Base-by-base conservation (phyloP, 805 yeast species). In the Saccharomycopsis malanga region DNA sequence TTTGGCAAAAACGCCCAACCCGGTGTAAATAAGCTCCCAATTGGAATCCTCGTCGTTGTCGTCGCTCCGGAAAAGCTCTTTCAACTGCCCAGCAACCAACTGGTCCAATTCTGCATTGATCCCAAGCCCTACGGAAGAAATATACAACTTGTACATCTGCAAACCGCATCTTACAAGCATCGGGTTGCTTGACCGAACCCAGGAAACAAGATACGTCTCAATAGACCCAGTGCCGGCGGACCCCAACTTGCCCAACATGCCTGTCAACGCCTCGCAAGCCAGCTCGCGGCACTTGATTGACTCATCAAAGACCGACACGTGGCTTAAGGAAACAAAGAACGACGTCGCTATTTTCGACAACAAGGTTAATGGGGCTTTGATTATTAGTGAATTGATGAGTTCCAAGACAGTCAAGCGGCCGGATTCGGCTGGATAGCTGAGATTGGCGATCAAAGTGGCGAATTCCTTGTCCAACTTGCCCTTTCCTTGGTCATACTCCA, bases 321-420 rank as follows among this genome's bases (percentile, higher is more conserved):
- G 79, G 0, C 94, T 80, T 47, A 93, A 69, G 0, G 88, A 86
- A 42, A 89, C 83, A 59, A 87, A 93, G 57, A 89, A 85, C 1
- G 95, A 81, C 0, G 86, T 68, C 1, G 89, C 69, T 29, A 87
- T 61, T 47, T 76, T 81, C 5, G 71, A 66, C 21, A 86, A 57
- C 38, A 86, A 62, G 1, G 77, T 81, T 5, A 69, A 62, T 2
- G 81, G 76, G 2, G 88, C 73, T 58, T 84, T 87, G 39, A 72
- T 69, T 15, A 91, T 69, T 46, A 93, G 71, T 54, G 79, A 67
- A 57, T 82, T 83, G 40, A 91, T 69, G 57, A 91, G 69, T 57
- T 93, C 98, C 85, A 93, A 76, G 2, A 87, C 95, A 0, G 97
- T 86, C 54, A 83, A 82, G 44, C 97, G 72, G 44, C 98, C 98